Evolutionary conservation across 768 basidiomycete genomes (phyloP), one percentile per base, ranked within the genome.

Genomic region (Mycena filopes): DNA sequence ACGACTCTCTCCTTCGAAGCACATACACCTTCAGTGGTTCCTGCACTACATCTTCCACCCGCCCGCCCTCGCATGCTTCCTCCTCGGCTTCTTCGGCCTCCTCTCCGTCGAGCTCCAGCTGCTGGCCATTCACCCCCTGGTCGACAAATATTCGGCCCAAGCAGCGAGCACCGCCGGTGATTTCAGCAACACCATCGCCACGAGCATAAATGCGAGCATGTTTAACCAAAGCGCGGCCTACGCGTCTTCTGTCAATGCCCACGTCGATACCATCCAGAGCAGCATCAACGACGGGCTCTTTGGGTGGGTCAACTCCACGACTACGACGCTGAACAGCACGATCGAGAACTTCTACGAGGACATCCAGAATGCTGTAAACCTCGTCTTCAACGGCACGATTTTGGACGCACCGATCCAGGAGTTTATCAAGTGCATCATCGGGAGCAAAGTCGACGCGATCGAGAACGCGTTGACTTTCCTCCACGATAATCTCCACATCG

Each of bases 291-390:
- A 94, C 42, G 92, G 92, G 26, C 78, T 99, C 48, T 97, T 99
- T 67, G 95, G 96, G 12, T 99, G 96, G 96, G 90, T 99, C 51
- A 95, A 98, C 71, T 85, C 82, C 20, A 97, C 97, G 10, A 97
- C 95, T 1, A 89, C 87, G 4, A 89, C 90, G 8, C 84, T 99
- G 56, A 99, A 99, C 76, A 80, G 82, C 70, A 98, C 97, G 4
- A 80, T 99, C 72, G 90, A 87, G 74, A 83, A 82, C 48, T 97
- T 99, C 77, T 99, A 99, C 79, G 82, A 82, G 60, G 95, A 95
- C 53, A 79, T 99, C 33, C 93, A 97, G 77, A 82, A 85, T 46
- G 83, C 87, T 8, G 94, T 99, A n/a, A 79, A 83, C 58, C 82
- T 83, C 1, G 85, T 95, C 11, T 96, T 99, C 76, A 91, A 93